These are phyloP conservation scores for Podospora didyma DNA, from an alignment of 495 filamentous ascomycete genomes.

Conservation along the genomic window DNA sequence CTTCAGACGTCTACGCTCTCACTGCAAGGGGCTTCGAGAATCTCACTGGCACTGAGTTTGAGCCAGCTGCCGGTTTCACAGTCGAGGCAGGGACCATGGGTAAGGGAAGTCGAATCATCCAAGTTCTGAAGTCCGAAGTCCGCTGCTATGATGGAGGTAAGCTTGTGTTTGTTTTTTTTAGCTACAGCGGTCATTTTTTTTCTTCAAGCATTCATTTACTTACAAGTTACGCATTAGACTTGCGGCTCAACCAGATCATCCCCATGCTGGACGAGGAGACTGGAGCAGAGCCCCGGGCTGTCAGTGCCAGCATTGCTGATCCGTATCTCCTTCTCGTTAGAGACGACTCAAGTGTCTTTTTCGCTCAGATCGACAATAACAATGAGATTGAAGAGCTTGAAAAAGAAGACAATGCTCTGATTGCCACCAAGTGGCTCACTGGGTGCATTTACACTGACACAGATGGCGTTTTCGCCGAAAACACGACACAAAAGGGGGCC, in stretches of 20 bases:
- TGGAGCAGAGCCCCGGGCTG: conserved; percentile 66
- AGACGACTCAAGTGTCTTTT: conserved; percentile 70
- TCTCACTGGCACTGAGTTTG: conserved; percentile 74
- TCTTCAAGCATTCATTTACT: conserved; percentile 16
- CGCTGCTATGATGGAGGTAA: conserved; percentile 83
- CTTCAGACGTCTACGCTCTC: conserved; percentile 57
- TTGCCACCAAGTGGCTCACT: conserved; percentile 67
- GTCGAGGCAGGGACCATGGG: conserved; percentile 77
- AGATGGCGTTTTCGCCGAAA: conserved; percentile 49
- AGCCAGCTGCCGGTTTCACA: conserved; percentile 76
- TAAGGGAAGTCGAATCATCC: conserved; percentile 70
- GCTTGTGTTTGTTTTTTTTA: conserved; percentile 14
- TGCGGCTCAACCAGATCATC: conserved; percentile 82
- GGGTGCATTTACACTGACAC: conserved; percentile 75
- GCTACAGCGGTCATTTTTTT: conserved; percentile 11
- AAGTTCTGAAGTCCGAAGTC: conserved; percentile 78
- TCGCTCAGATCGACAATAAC: conserved; percentile 65
- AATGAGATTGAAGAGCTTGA: conserved; percentile 84
- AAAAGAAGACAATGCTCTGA: conserved; percentile 46
- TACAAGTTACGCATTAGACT: conserved; percentile 47
- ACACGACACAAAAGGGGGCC: conserved; percentile 37
- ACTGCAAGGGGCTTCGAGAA: conserved; percentile 62
- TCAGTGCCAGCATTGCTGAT: conserved; percentile 80
- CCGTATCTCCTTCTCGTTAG: conserved; percentile 82
- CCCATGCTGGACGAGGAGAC: conserved; percentile 86